A percentile compares a stretch with the other conserved stretches of the same genome.
These are phyloP conservation scores for Scenedesmus sp. DNA, from an alignment of 163 green algal species.

Conservation along the genomic window DNA sequence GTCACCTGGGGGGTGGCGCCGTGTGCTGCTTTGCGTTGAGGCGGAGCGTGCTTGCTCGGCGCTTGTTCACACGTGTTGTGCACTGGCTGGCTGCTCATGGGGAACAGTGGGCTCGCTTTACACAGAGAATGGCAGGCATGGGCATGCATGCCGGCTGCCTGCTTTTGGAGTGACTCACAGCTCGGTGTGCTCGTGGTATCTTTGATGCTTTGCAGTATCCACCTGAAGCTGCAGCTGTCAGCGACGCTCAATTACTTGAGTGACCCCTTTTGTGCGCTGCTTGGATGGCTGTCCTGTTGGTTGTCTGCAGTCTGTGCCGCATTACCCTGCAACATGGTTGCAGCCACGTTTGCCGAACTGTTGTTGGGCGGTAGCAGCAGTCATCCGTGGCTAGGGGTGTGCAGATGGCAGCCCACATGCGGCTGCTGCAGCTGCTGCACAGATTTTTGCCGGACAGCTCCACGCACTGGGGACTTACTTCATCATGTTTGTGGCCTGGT, in stretches of 20 bases:
- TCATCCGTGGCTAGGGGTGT: not conserved
- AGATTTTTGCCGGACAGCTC: not conserved
- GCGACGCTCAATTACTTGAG: not conserved
- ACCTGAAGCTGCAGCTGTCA: not conserved
- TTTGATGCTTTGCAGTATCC: not conserved
- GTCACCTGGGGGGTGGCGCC: not conserved
- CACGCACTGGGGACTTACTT: not conserved
- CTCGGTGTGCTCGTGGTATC: not conserved
- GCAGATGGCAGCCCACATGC: not conserved
- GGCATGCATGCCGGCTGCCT: not conserved
- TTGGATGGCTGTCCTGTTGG: not conserved
- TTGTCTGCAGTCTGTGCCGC: not conserved
- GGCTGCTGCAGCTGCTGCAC: not conserved
- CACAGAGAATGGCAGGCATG: too few species aligned
- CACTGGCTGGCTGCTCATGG: not conserved
- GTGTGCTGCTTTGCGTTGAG: not conserved
- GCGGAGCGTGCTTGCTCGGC: not conserved
- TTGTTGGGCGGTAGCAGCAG: conserved; percentile 3
- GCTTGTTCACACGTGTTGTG: not conserved
- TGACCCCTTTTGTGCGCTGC: not conserved
- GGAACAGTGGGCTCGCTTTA: not conserved
- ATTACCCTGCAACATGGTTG: not conserved
- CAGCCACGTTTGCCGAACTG: not conserved
- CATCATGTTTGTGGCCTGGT: not conserved
- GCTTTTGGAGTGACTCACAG: not conserved